Base-by-base conservation (phyloP, 192 early-diverging fungal genomes). In the Cetraspora pellucida region DNA sequence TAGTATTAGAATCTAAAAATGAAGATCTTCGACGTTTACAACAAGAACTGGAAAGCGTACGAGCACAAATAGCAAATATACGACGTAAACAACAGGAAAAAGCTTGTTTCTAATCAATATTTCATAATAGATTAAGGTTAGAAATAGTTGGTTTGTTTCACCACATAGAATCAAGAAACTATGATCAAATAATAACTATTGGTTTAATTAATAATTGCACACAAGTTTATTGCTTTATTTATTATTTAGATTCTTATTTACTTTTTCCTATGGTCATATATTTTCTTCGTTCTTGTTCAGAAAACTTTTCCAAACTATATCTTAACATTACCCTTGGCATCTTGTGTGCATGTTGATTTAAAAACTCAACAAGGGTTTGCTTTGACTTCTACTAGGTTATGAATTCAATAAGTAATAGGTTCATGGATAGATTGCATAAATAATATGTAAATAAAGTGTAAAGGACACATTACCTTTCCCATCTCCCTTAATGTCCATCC, bases 1-100 rank as follows among this genome's bases (percentile, higher is more conserved):
- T 83, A 82, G 82, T 91, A 30, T 78, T 93, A 69, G 87, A 93
- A 50, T 79, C 81, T 54, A 92, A 92, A 80, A 78, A 83, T 21
- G 82, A 83, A 78, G 91, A 92, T 77, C 81, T 92, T 23, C 84
- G 83, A 47, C 82, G 77, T 7, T 77, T 92, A n/a, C 82, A 82
- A 72, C 54, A 81, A 23, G 89, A 93, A 79, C 77, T 94, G 21
- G 82, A 87, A 70, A 80, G 83, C 25, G 88, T 93, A 30, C 83
- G 87, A 30, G 82, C 81, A 1, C 81, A 87, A 77, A 90, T 93
- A 46, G 81, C 83, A 13, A 82, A 83, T 46, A 63, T 88, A 46
- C 78, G 77, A 70, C 75, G 80, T 81, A 47, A 78, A 66, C 79
- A 78, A 72, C 77, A 77, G 21, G 81, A 49, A 52, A 14, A 70